Percentiles rank a stretch among this genome's conserved stretches.
phyloP scores from a whole-genome alignment of 1,284 basidiomycete species.

The Cryptococcus maquisensis region DNA sequence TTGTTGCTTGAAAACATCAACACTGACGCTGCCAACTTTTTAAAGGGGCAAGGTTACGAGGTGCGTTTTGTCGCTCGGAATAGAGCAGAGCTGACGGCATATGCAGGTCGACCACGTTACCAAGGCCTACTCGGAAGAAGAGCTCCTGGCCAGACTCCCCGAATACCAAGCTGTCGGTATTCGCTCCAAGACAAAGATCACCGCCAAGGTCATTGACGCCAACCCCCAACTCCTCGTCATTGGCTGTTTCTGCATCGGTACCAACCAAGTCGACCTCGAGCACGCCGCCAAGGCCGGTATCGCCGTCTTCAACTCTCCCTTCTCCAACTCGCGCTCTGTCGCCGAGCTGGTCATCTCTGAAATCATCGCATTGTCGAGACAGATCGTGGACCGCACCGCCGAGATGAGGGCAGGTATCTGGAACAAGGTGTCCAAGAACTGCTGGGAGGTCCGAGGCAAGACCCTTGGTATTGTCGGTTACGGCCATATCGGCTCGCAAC shows the following conservation, averaged over 20 bases:
- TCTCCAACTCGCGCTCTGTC: conserved; percentile 98
- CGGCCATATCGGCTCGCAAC: conserved; percentile 96
- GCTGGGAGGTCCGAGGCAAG: conserved; percentile 98
- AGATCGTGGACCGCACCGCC: conserved; percentile 80
- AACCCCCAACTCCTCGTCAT: conserved; percentile 86
- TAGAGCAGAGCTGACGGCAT: not conserved
- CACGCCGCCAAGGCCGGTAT: conserved; percentile 85
- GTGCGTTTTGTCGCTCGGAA: conserved; percentile 22
- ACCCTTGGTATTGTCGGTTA: conserved; percentile 97
- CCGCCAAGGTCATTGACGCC: conserved; percentile 79
- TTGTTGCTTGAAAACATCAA: conserved; percentile 95
- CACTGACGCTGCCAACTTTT: conserved; percentile 76
- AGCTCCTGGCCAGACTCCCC: conserved; percentile 81
- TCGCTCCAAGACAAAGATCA: conserved; percentile 95
- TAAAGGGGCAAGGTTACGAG: conserved; percentile 76
- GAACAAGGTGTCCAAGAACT: conserved; percentile 99
- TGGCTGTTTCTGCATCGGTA: conserved; percentile 99
- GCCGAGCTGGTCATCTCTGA: conserved; percentile 97
- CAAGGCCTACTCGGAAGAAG: conserved; percentile 84
- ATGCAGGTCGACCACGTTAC: conserved; percentile 81
- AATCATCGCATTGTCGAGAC: conserved; percentile 88
- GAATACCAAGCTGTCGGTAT: conserved; percentile 94
- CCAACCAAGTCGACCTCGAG: conserved; percentile 92
- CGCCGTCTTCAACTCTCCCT: conserved; percentile 99
- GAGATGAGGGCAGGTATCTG: conserved; percentile 88